phyloP scores from a whole-genome alignment of 148 eudicot species.

The Fagopyrum homotropicum region DNA sequence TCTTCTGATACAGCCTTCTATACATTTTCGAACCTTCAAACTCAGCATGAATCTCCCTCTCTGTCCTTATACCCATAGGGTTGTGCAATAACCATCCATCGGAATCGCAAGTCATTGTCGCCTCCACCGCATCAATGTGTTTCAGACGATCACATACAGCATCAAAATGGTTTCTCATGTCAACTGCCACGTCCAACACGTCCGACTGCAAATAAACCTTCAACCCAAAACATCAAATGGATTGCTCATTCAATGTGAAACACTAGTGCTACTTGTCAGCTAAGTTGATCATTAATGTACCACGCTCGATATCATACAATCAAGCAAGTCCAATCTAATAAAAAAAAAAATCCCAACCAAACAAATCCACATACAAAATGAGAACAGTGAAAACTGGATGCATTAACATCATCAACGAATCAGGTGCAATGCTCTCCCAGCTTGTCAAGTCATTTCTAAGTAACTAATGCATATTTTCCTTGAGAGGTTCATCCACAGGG shows the following conservation, averaged over 20 bases:
- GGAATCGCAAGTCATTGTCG: constrained; percentile 32
- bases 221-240: neutral
- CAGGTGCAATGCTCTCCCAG: neutral
- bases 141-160: constrained; percentile 28
- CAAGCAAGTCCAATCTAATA: neutral
- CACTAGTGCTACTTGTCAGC: neutral
- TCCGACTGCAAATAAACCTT: constrained; percentile 86
- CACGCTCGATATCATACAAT: neutral
- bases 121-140: constrained; percentile 43
- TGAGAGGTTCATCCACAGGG: neutral
- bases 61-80: constrained; percentile 89
- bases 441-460: neutral
- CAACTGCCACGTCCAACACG: constrained; percentile 83
- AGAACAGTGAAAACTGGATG: neutral
- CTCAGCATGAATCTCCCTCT: constrained; percentile 91
- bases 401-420: neutral
- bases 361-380: neutral
- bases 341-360: neutral
- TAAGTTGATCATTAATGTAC: neutral
- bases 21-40: constrained; percentile 71
- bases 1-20: constrained; percentile 74
- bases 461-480: neutral
- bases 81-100: constrained; percentile 79
- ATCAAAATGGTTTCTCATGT: constrained; percentile 84
- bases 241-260: neutral